phyloP scores from a whole-genome alignment of 768 basidiomycete genomes.

The Tricholoma terreum region DNA sequence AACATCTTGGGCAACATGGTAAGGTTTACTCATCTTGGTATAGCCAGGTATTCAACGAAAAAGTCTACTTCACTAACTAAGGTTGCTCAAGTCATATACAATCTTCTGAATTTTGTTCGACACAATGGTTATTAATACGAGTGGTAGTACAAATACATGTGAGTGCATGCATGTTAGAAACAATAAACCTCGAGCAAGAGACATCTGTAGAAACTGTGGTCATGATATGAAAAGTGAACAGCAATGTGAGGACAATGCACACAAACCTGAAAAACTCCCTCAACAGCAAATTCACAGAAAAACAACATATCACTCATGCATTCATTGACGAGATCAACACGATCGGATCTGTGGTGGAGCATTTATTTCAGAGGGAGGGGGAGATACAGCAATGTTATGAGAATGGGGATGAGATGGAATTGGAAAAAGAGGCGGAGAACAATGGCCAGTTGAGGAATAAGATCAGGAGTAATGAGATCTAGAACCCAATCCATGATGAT shows the following conservation, averaged over 20 bases:
- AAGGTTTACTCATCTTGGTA: background rate
- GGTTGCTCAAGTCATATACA: background rate
- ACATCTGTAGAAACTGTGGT: background rate
- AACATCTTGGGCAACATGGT: background rate
- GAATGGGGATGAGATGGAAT: background rate
- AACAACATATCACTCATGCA: too few species aligned
- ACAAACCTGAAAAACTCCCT: background rate
- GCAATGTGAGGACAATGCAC: background rate
- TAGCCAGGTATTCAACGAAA: background rate
- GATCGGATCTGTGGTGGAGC: background rate
- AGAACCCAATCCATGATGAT: background rate
- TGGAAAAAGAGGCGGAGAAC: too few species aligned
- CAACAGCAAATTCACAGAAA: too few species aligned
- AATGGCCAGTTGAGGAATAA: too few species aligned
- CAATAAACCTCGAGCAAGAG: too few species aligned
- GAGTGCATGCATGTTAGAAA: too few species aligned
- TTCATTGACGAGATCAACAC: too few species aligned
- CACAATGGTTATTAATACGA: background rate
- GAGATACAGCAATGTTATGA: background rate
- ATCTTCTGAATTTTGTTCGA: background rate
- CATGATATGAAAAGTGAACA: too few species aligned
- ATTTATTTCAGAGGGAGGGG: background rate
- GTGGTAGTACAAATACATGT: background rate
- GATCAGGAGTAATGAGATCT: background rate
- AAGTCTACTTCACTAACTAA: background rate